Evolutionary conservation across 768 basidiomycete genomes (phyloP).

Genomic region (Lyophyllum semitale): DNA sequence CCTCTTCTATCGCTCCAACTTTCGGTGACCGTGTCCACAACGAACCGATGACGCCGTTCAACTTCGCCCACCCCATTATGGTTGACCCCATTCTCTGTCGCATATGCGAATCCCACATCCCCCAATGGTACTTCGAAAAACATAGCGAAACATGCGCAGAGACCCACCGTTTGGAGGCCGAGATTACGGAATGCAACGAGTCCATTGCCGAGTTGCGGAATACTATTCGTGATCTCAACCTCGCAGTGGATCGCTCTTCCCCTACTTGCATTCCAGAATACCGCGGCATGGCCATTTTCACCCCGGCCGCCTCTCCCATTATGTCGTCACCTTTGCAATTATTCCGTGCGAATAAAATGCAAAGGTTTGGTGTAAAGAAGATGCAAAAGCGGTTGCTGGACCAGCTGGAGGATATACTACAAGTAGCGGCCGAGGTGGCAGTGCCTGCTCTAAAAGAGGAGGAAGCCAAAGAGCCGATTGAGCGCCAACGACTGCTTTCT

Average conservation of each 20-base stretch:
- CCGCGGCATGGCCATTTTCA: constrained; percentile 83
- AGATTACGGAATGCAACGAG: constrained; percentile 93
- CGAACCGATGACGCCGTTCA: constrained; percentile 69
- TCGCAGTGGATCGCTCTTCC: constrained; percentile 75
- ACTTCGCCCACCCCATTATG: constrained; percentile 76
- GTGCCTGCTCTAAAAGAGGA: constrained; percentile 91
- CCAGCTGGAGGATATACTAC: constrained; percentile 84
- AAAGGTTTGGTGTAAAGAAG: constrained; percentile 78
- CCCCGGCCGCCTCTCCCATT: constrained; percentile 69
- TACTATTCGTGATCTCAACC: constrained; percentile 77
- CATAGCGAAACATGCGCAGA: constrained; percentile 99
- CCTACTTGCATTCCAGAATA: constrained; percentile 75
- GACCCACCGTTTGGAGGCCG: constrained; percentile 93
- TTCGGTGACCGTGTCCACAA: constrained; percentile 34
- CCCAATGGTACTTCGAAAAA: constrained; percentile 99
- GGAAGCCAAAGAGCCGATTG: constrained; percentile 87
- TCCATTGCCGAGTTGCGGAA: constrained; percentile 84
- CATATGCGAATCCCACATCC: constrained; percentile 95
- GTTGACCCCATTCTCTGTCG: constrained; percentile 88
- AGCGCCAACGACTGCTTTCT: constrained; percentile 87
- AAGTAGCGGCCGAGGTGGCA: constrained; percentile 77
- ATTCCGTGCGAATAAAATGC: constrained; percentile 78
- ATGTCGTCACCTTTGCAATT: constrained; percentile 77
- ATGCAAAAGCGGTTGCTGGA: constrained; percentile 80
- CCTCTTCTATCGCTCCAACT: constrained; percentile 39